Conservation (phyloP, 352 stramenopile species). For the Pythium aquatile region DNA sequence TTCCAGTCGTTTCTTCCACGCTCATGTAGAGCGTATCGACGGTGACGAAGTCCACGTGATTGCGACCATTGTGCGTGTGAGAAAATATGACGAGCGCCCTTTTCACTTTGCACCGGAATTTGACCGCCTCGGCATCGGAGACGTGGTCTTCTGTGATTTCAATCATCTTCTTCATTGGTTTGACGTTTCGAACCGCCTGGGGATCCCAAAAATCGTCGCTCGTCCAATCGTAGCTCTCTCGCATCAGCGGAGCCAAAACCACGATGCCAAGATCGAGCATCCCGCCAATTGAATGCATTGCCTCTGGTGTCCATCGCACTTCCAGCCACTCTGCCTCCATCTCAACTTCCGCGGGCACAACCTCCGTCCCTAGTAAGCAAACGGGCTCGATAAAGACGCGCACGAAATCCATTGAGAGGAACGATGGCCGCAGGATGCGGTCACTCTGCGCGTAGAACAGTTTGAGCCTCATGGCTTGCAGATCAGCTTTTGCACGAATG, state of each 20-base stretch:
- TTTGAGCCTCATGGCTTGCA: constrained; percentile 62
- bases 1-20: constrained; percentile 44
- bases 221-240: constrained; percentile 23
- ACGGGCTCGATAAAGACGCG: constrained; percentile 60
- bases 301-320: constrained; percentile 59
- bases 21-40: constrained; percentile 64
- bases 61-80: constrained; percentile 29
- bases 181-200: constrained; percentile 19
- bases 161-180: constrained; percentile 32
- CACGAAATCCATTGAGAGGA: constrained; percentile 65
- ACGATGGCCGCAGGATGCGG: constrained; percentile 30
- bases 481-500: constrained; percentile 59
- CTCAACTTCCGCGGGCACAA: constrained; percentile 49
- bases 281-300: constrained; percentile 62
- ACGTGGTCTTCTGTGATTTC: constrained; percentile 41
- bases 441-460: constrained; percentile 33
- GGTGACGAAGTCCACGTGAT: constrained; percentile 54
- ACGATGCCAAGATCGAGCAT: constrained; percentile 60
- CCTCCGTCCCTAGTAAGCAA: constrained; percentile 36
- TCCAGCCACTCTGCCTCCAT: constrained; percentile 81
- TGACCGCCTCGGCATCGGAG: constrained; percentile 37
- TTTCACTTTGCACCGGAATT: constrained; percentile 68
- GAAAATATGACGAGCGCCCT: constrained; percentile 50
- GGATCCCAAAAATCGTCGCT: constrained; percentile 25
- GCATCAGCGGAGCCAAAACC: constrained; percentile 33